phyloP scores from a whole-genome alignment of 345 rosid species.

The Eucalyptus globulus region DNA sequence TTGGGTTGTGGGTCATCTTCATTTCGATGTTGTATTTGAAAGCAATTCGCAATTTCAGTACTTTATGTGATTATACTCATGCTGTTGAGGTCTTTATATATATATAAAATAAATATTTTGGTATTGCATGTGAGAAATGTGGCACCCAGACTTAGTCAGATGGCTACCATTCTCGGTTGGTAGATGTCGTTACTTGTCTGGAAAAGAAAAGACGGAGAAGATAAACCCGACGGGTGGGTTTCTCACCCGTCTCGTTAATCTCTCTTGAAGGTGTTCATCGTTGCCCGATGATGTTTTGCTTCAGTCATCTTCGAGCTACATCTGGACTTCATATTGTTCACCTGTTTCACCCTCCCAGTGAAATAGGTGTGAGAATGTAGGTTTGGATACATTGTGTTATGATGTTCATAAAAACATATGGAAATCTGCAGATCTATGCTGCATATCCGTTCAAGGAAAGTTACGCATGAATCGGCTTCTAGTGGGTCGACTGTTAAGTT shows the following conservation, averaged over 20 bases:
- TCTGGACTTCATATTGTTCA: constrained; percentile 26
- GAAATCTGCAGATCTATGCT: neutral
- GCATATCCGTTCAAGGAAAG: neutral
- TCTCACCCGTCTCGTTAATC: constrained; percentile 6
- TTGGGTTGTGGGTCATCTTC: neutral
- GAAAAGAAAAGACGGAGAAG: constrained; percentile 21
- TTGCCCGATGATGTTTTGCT: constrained; percentile 17
- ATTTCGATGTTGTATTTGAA: neutral
- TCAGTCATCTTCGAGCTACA: constrained; percentile 31
- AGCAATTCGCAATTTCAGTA: neutral
- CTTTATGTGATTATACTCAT: neutral
- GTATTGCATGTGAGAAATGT: neutral
- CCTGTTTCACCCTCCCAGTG: neutral
- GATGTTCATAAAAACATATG: neutral
- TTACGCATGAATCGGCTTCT: neutral
- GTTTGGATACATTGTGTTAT: neutral
- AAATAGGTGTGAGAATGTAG: neutral
- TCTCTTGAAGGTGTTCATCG: constrained; percentile 37
- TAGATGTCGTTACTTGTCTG: constrained; percentile 38
- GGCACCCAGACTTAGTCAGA: constrained; percentile 15
- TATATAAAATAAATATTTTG: neutral
- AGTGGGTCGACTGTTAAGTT: neutral
- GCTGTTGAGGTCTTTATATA: neutral
- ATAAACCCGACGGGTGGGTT: constrained; percentile 21
- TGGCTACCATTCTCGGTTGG: constrained; percentile 5